These are phyloP conservation scores for Metschnikowia colocasiae DNA, from an alignment of 805 yeast genomes.

Conservation along the genomic window DNA sequence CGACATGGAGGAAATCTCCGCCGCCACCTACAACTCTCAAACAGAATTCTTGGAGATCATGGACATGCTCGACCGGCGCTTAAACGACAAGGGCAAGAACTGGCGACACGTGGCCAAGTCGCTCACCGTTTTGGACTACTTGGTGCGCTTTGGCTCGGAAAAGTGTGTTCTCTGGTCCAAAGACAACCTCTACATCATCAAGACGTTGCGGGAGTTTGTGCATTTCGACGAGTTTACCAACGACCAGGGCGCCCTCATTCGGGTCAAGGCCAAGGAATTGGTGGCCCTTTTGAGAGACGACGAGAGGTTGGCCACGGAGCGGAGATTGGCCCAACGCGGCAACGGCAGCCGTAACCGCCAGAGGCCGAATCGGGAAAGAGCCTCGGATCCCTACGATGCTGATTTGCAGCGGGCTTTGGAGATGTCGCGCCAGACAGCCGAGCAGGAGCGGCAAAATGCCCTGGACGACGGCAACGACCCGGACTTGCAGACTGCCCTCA, in stretches of 20 bases:
- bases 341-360: neutral
- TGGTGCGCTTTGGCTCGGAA: conserved; percentile 82
- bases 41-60: conserved; percentile 81
- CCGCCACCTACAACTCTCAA: conserved; percentile 60
- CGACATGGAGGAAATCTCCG: conserved; percentile 81
- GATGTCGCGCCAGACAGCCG: conserved; percentile 75
- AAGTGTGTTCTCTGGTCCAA: conserved; percentile 89
- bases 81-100: conserved; percentile 94
- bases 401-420: conserved; percentile 80
- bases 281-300: conserved; percentile 77
- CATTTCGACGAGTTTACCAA: conserved; percentile 70
- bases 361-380: conserved; percentile 4
- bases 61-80: conserved; percentile 89
- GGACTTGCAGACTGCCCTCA: conserved; percentile 65
- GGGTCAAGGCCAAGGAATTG: conserved; percentile 88
- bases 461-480: conserved; percentile 52
- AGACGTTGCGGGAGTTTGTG: conserved; percentile 87
- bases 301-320: conserved; percentile 70
- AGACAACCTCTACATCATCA: conserved; percentile 81
- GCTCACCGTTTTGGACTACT: conserved; percentile 80
- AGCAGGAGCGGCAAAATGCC: conserved; percentile 63
- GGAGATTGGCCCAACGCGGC: conserved; percentile 40
- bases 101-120: conserved; percentile 97
- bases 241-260: conserved; percentile 82
- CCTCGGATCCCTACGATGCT: conserved; percentile 53